These are phyloP conservation scores for Ordospora pajunii DNA, from an alignment of 371 early-diverging fungal species.

Conservation along the genomic window DNA sequence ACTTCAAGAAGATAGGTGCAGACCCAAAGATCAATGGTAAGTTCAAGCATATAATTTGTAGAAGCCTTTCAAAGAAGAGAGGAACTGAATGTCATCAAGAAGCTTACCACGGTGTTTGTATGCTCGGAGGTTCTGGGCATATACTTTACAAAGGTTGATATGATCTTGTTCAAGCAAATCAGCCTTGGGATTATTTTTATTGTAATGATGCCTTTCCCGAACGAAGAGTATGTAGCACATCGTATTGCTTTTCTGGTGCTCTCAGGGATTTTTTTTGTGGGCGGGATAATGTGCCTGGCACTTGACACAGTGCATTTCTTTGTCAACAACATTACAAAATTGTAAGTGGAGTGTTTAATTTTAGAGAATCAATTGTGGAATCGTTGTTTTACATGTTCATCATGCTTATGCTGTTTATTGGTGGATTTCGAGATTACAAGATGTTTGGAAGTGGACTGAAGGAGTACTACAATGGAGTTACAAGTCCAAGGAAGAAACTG, in stretches of 20 bases:
- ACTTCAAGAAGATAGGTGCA: slow-evolving; percentile 10
- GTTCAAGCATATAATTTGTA: background rate
- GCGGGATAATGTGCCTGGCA: background rate
- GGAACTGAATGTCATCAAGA: background rate
- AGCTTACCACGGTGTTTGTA: background rate
- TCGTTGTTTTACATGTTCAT: background rate
- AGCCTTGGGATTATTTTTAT: background rate
- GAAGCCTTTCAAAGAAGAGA: background rate
- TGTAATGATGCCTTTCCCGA: background rate
- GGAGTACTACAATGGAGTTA: background rate
- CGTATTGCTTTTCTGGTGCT: background rate
- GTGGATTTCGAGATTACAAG: background rate
- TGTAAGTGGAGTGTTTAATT: slow-evolving; percentile 1
- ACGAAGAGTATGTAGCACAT: background rate
- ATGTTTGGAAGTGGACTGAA: background rate
- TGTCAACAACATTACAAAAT: background rate
- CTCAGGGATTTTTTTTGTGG: background rate
- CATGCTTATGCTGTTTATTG: background rate
- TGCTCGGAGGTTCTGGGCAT: background rate
- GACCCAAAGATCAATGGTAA: background rate
- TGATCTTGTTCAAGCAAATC: too few relatives aligned
- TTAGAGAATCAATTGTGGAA: background rate
- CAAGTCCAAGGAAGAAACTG: background rate
- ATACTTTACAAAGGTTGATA: too few relatives aligned
- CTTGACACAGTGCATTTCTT: background rate